Conservation (phyloP, 2,329 filamentous ascomycete species). For the Aureobasidium lini region DNA sequence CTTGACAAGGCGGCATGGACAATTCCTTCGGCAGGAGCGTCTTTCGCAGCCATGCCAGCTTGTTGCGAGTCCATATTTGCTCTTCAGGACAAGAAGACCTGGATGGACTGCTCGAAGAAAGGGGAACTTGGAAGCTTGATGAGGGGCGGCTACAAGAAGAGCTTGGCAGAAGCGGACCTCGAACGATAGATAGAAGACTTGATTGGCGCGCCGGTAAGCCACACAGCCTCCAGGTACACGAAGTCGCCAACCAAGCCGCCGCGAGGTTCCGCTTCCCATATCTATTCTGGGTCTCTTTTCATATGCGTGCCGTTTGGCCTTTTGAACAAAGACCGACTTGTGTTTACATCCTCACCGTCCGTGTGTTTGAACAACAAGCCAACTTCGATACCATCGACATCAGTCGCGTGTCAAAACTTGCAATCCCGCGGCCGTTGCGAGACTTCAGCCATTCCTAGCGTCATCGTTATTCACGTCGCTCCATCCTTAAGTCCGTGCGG, state of each 20-base stretch:
- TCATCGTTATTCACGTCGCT: constrained; percentile 7
- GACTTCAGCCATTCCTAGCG: neutral
- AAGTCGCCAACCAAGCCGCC: neutral
- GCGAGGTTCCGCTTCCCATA: neutral
- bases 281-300: constrained; percentile 5
- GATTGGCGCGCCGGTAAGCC: constrained; percentile 5
- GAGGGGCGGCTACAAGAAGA: neutral
- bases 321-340: neutral
- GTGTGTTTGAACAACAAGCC: neutral
- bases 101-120: neutral
- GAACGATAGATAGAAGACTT: neutral
- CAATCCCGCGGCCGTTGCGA: constrained; percentile 3
- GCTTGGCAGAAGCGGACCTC: neutral
- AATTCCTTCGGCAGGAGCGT: neutral
- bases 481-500: constrained; percentile 2
- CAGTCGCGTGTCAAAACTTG: neutral
- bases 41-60: neutral
- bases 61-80: neutral
- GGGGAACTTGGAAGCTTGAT: neutral
- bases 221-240: neutral
- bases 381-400: neutral
- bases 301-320: neutral
- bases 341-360: neutral
- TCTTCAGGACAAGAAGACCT: neutral
- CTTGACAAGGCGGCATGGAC: constrained; percentile 11